phyloP scores from a whole-genome alignment of 73 alveolate species.

The Symbiodinium natans region DNA sequence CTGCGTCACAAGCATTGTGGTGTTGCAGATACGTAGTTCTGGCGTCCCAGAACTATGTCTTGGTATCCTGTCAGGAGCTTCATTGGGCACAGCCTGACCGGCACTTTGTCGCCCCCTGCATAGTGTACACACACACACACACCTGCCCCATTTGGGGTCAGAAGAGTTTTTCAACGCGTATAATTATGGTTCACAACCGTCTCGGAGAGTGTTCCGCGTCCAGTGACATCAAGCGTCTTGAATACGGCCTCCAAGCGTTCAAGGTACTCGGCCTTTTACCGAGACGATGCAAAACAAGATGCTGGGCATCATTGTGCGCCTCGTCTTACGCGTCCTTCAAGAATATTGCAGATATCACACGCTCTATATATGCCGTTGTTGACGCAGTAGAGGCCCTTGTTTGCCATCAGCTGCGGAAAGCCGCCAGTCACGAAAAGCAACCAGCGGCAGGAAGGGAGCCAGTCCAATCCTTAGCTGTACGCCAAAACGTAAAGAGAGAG shows the following conservation, averaged over 20 bases:
- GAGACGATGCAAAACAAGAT: constrained; percentile 61
- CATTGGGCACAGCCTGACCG: too few species aligned
- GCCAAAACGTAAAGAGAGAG: background rate
- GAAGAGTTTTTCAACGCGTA: too few species aligned
- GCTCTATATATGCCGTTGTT: background rate
- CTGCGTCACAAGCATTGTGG: too few species aligned
- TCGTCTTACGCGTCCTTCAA: constrained; percentile 56
- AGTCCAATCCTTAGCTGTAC: background rate
- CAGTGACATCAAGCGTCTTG: background rate
- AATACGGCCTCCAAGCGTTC: background rate
- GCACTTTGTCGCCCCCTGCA: too few species aligned
- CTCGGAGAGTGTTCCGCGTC: too few species aligned
- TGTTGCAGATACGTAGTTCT: too few species aligned
- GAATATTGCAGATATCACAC: background rate
- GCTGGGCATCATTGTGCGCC: constrained; percentile 88
- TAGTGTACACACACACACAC: too few species aligned
- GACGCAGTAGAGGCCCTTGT: background rate
- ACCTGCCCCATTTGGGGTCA: too few species aligned
- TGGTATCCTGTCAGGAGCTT: too few species aligned
- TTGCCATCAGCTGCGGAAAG: background rate
- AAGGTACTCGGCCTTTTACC: constrained; percentile 34
- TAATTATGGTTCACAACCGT: background rate
- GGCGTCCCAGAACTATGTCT: too few species aligned
- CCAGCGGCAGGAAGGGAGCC: background rate
- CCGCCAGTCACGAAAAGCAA: background rate